Conservation (phyloP, 805 yeast genomes). For the Candida xiaguanensis region DNA sequence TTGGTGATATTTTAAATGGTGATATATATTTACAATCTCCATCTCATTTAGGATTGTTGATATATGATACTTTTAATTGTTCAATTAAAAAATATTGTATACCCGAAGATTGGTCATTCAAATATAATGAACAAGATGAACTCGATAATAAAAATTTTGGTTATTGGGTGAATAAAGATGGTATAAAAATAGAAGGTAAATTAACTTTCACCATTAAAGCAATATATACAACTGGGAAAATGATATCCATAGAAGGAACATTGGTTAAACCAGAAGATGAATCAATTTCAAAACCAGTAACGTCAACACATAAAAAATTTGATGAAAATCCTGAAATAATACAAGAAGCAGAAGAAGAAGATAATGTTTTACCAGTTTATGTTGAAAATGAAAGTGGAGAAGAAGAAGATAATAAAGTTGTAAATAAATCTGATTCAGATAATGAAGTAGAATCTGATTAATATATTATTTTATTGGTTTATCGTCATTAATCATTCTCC, state of each 20-base stretch:
- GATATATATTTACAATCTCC: slow-evolving; percentile 89
- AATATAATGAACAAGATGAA: slow-evolving; percentile 74
- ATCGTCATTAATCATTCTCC: slow-evolving; percentile 42
- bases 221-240: slow-evolving; percentile 73
- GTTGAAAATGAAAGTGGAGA: slow-evolving; percentile 14
- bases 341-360: too few species aligned
- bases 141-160: slow-evolving; percentile 56
- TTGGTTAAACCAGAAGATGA: slow-evolving; percentile 58
- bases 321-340: slow-evolving; percentile 28
- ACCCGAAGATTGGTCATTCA: slow-evolving; percentile 83
- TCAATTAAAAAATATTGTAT: slow-evolving; percentile 80
- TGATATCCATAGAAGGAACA: slow-evolving; percentile 87
- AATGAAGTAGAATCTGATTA: slow-evolving; percentile 13
- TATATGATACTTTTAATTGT: slow-evolving; percentile 94
- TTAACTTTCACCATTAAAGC: slow-evolving; percentile 70
- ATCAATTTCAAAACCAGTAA: slow-evolving; percentile 52
- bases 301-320: slow-evolving; percentile 42
- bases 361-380: slow-evolving; percentile 10
- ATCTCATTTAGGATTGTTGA: slow-evolving; percentile 85
- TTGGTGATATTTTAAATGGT: slow-evolving; percentile 88
- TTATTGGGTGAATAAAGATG: slow-evolving; percentile 80
- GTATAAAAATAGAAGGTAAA: slow-evolving; percentile 76
- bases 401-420: slow-evolving; percentile 19
- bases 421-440: slow-evolving; percentile 22
- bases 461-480: slow-evolving; percentile 10